Base-by-base conservation (phyloP, 176 grass and related monocot genomes). In the Phragmites australis region DNA sequence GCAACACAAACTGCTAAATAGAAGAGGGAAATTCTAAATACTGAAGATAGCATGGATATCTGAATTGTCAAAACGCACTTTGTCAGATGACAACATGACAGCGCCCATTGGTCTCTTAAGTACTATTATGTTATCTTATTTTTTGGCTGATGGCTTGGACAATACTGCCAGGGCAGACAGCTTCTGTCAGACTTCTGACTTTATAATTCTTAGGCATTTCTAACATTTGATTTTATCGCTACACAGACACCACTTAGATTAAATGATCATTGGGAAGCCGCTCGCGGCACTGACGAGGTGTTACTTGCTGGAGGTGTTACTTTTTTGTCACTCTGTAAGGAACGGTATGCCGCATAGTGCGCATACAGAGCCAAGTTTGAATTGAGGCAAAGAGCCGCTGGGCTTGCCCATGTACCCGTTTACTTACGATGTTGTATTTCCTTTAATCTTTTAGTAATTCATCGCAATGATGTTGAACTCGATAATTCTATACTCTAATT, bases 81-180 rank as follows among this genome's bases (percentile, higher is more conserved):
- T 13, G 52, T 66, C 40, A 80, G 5, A 75, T 54, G 48, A 76
- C 72, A 82, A 43, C 22, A 31, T 68, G 56, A 46, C 22, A 71
- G 64, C 69, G 72, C 80, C 48, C 58, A 76, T 65, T 71, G 63
- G 84, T 72, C 47, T 80, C 76, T 79, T 57, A 70, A 79, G 68
- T 61, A 80, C 54, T 85, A 71, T 75, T 63, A 76, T 47, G 79
- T 66, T 83, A 79, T 82, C 79, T 77, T 83, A 64, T 68, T 89
- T 89, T 87, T 87, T 77, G 49, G 81, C 66, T 83, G 87, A 67
- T 89, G 83, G 79, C 87, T 76, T 92, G 86, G 83, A 89, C 80
- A 86, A 84, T 32, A 79, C 81, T 81, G 75, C 86, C 83, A 89
- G 75, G 83, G 39, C 59, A 80, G 56, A 59, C 84, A 86, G 87